Conservation (phyloP, 306 rosid species). For the Lathyrus sativus region DNA sequence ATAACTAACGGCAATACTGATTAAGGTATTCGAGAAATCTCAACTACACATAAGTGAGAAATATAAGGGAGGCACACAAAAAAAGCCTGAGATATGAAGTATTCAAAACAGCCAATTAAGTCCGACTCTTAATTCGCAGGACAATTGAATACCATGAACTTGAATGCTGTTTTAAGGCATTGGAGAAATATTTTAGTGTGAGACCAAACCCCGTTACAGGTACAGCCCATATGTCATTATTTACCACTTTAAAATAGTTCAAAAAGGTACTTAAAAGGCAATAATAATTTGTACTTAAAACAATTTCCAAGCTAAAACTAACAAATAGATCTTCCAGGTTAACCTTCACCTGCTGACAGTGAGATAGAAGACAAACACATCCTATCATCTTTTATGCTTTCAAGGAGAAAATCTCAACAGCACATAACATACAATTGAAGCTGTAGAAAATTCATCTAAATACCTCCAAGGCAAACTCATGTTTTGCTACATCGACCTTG, state of each 20-base stretch:
- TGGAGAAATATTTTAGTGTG: not conserved
- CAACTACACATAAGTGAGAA: too few relatives aligned
- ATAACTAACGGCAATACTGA: constrained; percentile 14
- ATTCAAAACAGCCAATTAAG: constrained; percentile 22
- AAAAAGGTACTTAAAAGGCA: not conserved
- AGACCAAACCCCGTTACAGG: constrained; percentile 10
- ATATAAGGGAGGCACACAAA: not conserved
- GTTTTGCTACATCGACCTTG: constrained; percentile 79
- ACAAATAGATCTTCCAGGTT: constrained; percentile 22
- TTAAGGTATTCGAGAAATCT: not conserved
- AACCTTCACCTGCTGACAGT: not conserved
- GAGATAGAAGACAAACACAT: constrained; percentile 6
- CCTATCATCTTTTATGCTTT: not conserved
- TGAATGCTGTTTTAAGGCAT: not conserved
- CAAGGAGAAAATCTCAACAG: constrained; percentile 23
- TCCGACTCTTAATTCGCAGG: constrained; percentile 15
- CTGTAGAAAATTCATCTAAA: constrained; percentile 18
- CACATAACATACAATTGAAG: not conserved
- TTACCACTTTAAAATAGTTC: not conserved
- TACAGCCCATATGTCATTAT: constrained; percentile 2
- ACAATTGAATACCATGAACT: constrained; percentile 19
- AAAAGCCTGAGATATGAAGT: constrained; percentile 6
- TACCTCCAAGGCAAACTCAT: constrained; percentile 94
- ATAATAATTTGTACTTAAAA: constrained; percentile 13
- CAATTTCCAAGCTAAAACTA: constrained; percentile 23